Evolutionary conservation across 1,284 basidiomycete species (phyloP).

Genomic region (Anthracocystis panici-leucophaei): DNA sequence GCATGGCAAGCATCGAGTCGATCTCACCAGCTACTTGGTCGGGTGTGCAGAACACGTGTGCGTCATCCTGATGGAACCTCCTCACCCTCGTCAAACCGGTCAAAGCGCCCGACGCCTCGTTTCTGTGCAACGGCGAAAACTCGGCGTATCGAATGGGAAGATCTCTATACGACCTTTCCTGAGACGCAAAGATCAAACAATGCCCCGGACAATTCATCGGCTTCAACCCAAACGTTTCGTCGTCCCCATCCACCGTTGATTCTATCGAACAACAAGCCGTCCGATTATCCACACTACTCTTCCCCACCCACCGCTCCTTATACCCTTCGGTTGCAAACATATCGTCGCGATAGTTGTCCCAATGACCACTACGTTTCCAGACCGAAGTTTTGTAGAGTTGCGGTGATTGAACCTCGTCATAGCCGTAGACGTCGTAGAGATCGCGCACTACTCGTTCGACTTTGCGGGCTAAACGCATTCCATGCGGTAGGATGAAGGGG

Average conservation of each 20-base stretch:
- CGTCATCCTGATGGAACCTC: constrained; percentile 67
- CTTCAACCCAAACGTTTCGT: constrained; percentile 63
- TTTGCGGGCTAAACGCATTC: constrained; percentile 62
- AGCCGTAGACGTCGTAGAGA: constrained; percentile 65
- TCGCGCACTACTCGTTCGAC: constrained; percentile 67
- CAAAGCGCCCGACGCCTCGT: constrained; percentile 64
- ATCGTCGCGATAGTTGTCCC: constrained; percentile 69
- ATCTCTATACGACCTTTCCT: constrained; percentile 63
- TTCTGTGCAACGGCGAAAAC: constrained; percentile 65
- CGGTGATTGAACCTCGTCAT: constrained; percentile 67
- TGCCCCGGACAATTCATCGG: constrained; percentile 69
- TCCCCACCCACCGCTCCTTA: constrained; percentile 34
- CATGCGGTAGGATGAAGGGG: constrained; percentile 68
- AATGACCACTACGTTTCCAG: constrained; percentile 67
- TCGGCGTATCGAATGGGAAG: constrained; percentile 66
- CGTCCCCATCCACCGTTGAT: constrained; percentile 10
- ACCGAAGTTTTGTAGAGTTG: constrained; percentile 65
- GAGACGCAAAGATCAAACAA: constrained; percentile 61
- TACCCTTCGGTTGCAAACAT: constrained; percentile 68
- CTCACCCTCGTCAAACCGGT: constrained; percentile 65
- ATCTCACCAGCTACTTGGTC: constrained; percentile 62
- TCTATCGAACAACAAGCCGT: constrained; percentile 44
- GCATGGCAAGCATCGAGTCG: constrained; percentile 65
- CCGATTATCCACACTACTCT: constrained; percentile 12
- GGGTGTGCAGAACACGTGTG: constrained; percentile 67